Evolutionary conservation across 108 stramenopile genomes (phyloP).

Genomic region (Skeletonema costatum): DNA sequence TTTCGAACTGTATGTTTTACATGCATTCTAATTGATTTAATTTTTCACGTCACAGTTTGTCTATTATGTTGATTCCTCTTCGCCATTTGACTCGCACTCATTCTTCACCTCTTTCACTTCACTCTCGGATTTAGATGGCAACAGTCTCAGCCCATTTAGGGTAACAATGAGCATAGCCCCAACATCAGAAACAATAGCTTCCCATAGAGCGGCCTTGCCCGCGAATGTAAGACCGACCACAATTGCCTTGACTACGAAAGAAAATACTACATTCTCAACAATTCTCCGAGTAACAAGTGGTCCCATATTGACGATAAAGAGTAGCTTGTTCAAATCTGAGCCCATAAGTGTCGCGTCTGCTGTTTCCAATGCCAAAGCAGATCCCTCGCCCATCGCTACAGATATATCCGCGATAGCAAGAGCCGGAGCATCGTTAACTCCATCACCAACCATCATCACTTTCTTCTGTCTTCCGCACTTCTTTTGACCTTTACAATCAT

Average conservation of each 20-base stretch:
- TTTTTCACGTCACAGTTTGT: too few relatives aligned
- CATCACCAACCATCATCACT: constrained; percentile 94
- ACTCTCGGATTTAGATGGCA: constrained; percentile 38
- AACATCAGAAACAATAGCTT: constrained; percentile 70
- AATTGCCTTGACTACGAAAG: constrained; percentile 53
- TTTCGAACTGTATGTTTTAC: too few relatives aligned
- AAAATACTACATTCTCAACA: constrained; percentile 69
- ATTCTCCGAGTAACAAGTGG: constrained; percentile 63
- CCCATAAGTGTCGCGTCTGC: constrained; percentile 77
- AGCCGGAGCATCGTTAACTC: constrained; percentile 96
- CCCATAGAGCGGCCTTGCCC: constrained; percentile 56
- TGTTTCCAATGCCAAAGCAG: constrained; percentile 94
- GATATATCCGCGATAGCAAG: constrained; percentile 91
- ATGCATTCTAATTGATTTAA: too few relatives aligned
- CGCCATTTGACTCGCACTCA: constrained; percentile 2
- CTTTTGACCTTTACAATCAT: constrained; percentile 3
- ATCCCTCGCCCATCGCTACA: constrained; percentile 95
- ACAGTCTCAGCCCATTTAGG: constrained; percentile 73
- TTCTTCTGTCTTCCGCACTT: constrained; percentile 13
- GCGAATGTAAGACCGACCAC: constrained; percentile 71
- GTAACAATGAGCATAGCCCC: constrained; percentile 83
- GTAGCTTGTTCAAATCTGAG: constrained; percentile 66
- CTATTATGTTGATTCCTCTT: not conserved
- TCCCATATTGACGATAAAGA: constrained; percentile 65
- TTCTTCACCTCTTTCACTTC: not conserved